Evolutionary conservation across 2,329 filamentous ascomycete species (phyloP).

Genomic region (Xylariaceae sp.): DNA sequence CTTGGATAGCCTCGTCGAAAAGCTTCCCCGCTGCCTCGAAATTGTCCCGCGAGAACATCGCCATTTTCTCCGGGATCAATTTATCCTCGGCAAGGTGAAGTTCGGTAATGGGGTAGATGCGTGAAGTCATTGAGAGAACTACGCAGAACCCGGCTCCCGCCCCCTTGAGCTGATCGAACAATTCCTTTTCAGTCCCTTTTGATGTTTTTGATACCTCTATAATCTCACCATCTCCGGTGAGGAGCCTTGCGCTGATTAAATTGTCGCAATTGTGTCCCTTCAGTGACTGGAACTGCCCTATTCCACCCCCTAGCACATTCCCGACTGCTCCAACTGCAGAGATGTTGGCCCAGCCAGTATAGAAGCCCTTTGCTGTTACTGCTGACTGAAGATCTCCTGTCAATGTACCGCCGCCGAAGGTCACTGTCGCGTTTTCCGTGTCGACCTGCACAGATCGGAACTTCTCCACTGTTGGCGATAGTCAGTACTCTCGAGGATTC

Average conservation of each 20-base stretch:
- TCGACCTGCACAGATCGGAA: constrained; percentile 2
- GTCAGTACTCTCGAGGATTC: too few relatives aligned
- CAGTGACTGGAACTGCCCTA: too few relatives aligned
- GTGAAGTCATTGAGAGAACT: constrained; percentile 4
- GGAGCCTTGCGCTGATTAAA: constrained; percentile 1
- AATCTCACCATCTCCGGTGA: constrained; percentile 2
- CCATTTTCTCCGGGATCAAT: not conserved
- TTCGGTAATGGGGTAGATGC: constrained; percentile 4
- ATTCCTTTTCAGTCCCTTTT: not conserved
- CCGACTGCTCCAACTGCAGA: not conserved
- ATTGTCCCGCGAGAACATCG: constrained; percentile 12
- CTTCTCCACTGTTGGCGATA: not conserved
- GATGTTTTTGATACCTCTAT: not conserved
- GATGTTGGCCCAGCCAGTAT: constrained; percentile 4
- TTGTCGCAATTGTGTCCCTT: constrained; percentile 4
- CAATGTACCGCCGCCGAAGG: constrained; percentile 5
- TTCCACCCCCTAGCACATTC: not conserved
- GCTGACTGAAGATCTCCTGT: constrained; percentile 3
- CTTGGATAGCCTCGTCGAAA: not conserved
- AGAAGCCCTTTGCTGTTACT: not conserved
- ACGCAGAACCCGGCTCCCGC: not conserved
- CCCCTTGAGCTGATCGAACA: constrained; percentile 2
- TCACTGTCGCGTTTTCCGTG: constrained; percentile 1
- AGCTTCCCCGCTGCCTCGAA: not conserved
- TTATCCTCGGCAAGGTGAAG: not conserved